These are phyloP conservation scores for Xylaria sp. DNA, from an alignment of 2,329 filamentous ascomycete genomes.

Conservation along the genomic window DNA sequence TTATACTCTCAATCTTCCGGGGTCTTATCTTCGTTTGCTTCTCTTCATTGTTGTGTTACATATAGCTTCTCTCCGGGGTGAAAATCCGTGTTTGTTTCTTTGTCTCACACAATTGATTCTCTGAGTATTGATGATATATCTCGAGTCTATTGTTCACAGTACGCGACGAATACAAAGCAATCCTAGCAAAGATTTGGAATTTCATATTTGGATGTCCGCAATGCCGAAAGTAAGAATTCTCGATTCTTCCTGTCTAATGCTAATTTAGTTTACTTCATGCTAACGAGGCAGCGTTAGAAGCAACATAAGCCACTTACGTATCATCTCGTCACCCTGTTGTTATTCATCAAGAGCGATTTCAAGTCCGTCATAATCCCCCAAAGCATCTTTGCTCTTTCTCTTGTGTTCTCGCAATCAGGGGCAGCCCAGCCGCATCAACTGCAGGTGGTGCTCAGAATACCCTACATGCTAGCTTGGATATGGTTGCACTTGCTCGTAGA, in stretches of 20 bases:
- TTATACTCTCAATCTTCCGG: background rate
- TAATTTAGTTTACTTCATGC: background rate
- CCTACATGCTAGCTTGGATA: background rate
- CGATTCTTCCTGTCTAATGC: background rate
- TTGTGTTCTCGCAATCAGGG: background rate
- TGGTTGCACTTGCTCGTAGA: background rate
- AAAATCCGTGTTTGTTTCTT: background rate
- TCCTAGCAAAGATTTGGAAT: background rate
- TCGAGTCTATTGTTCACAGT: background rate
- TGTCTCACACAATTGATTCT: background rate
- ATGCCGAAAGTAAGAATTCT: background rate
- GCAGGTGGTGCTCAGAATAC: background rate
- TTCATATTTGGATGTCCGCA: background rate
- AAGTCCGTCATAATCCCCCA: constrained; percentile 48
- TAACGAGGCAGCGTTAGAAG: background rate
- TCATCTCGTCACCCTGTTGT: constrained; percentile 20
- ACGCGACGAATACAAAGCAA: background rate
- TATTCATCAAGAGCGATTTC: constrained; percentile 49
- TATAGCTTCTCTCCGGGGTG: background rate
- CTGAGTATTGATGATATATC: background rate
- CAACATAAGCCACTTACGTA: background rate
- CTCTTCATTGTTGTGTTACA: background rate
- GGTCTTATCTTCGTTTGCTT: background rate
- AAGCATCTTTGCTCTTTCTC: constrained; percentile 41
- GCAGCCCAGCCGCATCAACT: background rate